phyloP scores from a whole-genome alignment of 768 basidiomycete genomes.

The Boletus insuetus region DNA sequence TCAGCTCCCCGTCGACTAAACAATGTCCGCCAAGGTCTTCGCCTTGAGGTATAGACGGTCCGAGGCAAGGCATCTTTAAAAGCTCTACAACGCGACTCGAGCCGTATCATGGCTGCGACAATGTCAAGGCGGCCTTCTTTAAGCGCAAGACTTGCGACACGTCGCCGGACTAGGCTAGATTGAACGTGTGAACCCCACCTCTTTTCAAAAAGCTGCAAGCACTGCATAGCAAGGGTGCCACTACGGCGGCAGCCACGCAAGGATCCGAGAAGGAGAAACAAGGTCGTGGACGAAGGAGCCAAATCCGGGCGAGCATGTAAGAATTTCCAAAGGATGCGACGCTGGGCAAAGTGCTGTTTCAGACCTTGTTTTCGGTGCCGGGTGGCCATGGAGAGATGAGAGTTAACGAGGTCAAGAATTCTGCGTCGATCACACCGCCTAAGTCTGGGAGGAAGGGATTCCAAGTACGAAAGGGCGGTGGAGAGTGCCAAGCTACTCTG shows the following conservation, averaged over 20 bases:
- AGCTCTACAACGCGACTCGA: slow-evolving; percentile 13
- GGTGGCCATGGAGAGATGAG: slow-evolving; percentile 40
- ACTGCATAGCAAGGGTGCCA: slow-evolving; percentile 50
- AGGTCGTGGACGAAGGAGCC: slow-evolving; percentile 55
- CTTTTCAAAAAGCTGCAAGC: slow-evolving; percentile 43
- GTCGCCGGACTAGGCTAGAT: slow-evolving; percentile 57
- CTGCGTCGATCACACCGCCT: slow-evolving; percentile 30
- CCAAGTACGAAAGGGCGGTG: slow-evolving; percentile 49
- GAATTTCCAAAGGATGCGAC: slow-evolving; percentile 44
- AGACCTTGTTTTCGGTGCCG: slow-evolving; percentile 37
- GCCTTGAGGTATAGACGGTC: slow-evolving; percentile 7
- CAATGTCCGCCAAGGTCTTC: slow-evolving; percentile 21
- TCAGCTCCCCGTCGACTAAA: slow-evolving; percentile 29
- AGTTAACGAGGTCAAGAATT: slow-evolving; percentile 50
- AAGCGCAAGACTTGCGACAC: slow-evolving; percentile 55
- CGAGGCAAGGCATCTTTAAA: slow-evolving; percentile 6
- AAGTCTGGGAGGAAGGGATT: slow-evolving; percentile 44
- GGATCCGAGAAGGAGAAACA: slow-evolving; percentile 56
- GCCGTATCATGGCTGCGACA: slow-evolving; percentile 24
- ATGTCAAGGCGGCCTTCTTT: slow-evolving; percentile 65
- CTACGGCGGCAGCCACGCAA: slow-evolving; percentile 48
- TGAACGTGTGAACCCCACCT: slow-evolving; percentile 57
- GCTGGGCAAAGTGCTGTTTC: slow-evolving; percentile 42
- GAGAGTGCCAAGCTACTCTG: slow-evolving; percentile 39
- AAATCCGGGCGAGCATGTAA: slow-evolving; percentile 47